Base-by-base conservation (phyloP, 768 basidiomycete genomes). In the Boletus reticulatus region DNA sequence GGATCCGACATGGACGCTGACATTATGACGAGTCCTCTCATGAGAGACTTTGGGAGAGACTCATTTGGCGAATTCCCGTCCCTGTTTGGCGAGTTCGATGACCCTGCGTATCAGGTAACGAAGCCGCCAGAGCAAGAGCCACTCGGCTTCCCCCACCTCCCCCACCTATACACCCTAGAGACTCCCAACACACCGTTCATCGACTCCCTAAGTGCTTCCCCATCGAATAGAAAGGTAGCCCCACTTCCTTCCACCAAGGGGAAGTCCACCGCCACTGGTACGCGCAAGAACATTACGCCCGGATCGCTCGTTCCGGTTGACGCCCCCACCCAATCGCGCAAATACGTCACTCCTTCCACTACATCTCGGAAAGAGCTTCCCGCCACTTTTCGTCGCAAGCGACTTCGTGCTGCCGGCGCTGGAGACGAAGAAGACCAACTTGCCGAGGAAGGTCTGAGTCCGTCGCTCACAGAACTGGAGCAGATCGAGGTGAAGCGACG, bases 291-390 rank as follows among this genome's bases (percentile, higher is more conserved):
- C 67, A 73, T 86, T 41, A 82, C 81, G 4, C 85, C 89, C 4
- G 80, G 81, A 32, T 64, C 78, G 3, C 79, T 92, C 20, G 80
- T 94, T 22, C 79, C 86, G 20, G 67, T 85, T 62, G 84, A 88
- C 50, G 92, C 92, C 2, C 93, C 92, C 0, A 91, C 87, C 1
- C 92, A 94, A 66, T 43, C 80, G 0, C 84, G 92, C 59, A 81
- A 81, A n/a, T 94, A 94, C 64, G 63, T 82, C 16, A 79, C 79
- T 0, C 85, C 89, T 0, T 92, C 90, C 0, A 68, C 78, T 1
- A 94, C 93, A 0, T 92, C 92, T 16, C 79, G 85, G 48, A 94
- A 92, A 72, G 84, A 85, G 39, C 69, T 92, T 22, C 90, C 92
- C 1, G 86, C 83, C 0, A 84, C 82, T 36, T 89, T 89, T 62